These are phyloP conservation scores for Annulohypoxylon truncatum DNA, from an alignment of 2,329 filamentous ascomycete species.

Conservation along the genomic window DNA sequence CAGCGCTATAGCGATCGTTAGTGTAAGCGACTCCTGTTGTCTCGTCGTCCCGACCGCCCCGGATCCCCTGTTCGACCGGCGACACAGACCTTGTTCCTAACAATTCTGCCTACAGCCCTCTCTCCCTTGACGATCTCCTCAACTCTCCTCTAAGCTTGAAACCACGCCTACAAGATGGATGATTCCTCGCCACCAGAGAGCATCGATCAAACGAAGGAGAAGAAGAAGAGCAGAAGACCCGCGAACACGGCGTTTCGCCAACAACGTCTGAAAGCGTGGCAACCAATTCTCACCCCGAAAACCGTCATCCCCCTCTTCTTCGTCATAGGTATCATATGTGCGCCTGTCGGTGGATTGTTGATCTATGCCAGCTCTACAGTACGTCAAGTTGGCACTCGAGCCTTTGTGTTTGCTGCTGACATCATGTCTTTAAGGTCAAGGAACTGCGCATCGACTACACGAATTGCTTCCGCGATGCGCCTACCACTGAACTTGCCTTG, in stretches of 20 bases:
- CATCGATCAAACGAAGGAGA: conserved; percentile 69
- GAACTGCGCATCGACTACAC: conserved; percentile 94
- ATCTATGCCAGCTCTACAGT: conserved; percentile 88
- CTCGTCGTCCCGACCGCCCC: conserved; percentile 17
- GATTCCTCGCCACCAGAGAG: conserved; percentile 64
- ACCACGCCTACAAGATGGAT: conserved; percentile 55
- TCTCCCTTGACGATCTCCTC: background rate
- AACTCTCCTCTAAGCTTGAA: background rate
- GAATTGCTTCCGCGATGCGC: conserved; percentile 72
- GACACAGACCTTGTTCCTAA: conserved; percentile 2
- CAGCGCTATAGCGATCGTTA: conserved; percentile 8
- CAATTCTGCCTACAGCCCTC: background rate
- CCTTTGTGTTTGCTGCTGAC: conserved; percentile 28
- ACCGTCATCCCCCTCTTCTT: conserved; percentile 76
- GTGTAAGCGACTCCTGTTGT: conserved; percentile 3
- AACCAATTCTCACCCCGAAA: conserved; percentile 96
- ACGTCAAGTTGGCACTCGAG: conserved; percentile 41
- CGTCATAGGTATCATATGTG: conserved; percentile 84
- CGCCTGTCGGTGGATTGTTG: conserved; percentile 87
- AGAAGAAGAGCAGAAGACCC: conserved; percentile 90
- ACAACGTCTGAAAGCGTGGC: conserved; percentile 98
- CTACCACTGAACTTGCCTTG: conserved; percentile 49
- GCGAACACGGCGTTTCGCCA: conserved; percentile 97
- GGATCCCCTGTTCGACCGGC: conserved; percentile 17
- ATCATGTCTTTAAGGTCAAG: conserved; percentile 72